Evolutionary conservation across 2,329 filamentous ascomycete species (phyloP), one percentile per base, ranked within the genome.

Genomic region (Colletotrichum neosansevieriae): DNA sequence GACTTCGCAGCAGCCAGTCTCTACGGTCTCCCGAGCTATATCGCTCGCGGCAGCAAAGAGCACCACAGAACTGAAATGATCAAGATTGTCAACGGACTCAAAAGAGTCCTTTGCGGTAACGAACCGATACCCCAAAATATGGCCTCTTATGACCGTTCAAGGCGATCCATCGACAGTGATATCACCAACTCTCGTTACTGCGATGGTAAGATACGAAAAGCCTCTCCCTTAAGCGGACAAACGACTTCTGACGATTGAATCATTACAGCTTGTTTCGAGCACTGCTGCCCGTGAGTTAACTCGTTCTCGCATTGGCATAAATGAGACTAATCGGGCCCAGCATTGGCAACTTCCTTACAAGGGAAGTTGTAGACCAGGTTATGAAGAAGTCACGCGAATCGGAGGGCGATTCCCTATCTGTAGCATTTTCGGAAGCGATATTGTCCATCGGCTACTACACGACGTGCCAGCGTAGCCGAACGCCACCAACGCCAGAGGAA

Each of bases 1-100:
- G 65, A 68, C 21, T 68, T 68, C 29, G 56, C 65, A 2, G 65
- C 65, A 3, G 49, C 65, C 2, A 65, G 50, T 6, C 60, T 68
- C 6, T 68, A 68, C 21, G 53, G 65, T 3, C 34, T 68, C 2
- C 65, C 54, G 0, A 49, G 17, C 3, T 58, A 19, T n/a, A 64
- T 68, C 6, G 42, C 60, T 6, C 34, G 40, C 2, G 36, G 47
- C 12, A 54, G 34, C 13, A 58, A 59, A 12, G 54, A 65, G 24
- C 24, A 29, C 3, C 61, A 54, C 4, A 32, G 40, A 11, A 36
- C 34, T 9, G 40, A 68, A 17, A 65, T 57, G 13, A 54, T 49
- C 40, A 59, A 59, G 3, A 65, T 64, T n/a, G 65, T 68, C 5
- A 50, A 68, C n/a, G 65, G 49, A 2, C 60, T 68, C 2, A 63